phyloP scores from a whole-genome alignment of 495 filamentous ascomycete species.

The Platismatia glauca region DNA sequence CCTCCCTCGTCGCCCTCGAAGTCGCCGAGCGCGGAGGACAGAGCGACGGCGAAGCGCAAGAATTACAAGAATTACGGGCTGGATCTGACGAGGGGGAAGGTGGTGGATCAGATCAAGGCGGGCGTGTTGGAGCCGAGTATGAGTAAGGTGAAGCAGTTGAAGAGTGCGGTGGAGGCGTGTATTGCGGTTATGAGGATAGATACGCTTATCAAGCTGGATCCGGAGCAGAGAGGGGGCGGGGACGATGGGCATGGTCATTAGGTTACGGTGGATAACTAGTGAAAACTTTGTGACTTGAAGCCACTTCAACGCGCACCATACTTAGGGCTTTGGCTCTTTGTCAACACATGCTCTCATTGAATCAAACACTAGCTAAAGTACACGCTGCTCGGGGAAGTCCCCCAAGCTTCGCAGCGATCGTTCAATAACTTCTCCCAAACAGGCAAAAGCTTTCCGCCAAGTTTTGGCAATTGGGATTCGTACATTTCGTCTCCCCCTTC shows the following conservation, averaged over 20 bases:
- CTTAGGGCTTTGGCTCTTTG: background rate
- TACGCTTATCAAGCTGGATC: constrained; percentile 97
- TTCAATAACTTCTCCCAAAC: constrained; percentile 55
- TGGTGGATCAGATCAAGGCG: constrained; percentile 86
- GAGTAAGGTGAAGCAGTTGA: constrained; percentile 96
- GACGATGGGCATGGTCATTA: constrained; percentile 71
- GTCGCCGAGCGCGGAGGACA: constrained; percentile 30
- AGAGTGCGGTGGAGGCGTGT: constrained; percentile 97
- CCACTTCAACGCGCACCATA: background rate
- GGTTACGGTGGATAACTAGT: background rate
- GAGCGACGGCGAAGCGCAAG: constrained; percentile 82
- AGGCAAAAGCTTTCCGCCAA: constrained; percentile 74
- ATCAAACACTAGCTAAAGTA: background rate
- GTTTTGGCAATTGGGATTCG: constrained; percentile 70
- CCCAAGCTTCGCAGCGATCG: background rate
- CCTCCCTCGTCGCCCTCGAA: constrained; percentile 19
- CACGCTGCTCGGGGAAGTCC: background rate
- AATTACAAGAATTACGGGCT: constrained; percentile 97
- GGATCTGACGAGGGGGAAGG: constrained; percentile 81
- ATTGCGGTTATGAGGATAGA: constrained; percentile 99
- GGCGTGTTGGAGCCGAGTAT: constrained; percentile 95
- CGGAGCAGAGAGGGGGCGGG: constrained; percentile 63
- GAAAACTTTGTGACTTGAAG: background rate
- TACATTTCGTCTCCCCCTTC: constrained; percentile 76
- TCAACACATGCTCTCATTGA: background rate